Evolutionary conservation across 2,329 filamentous ascomycete genomes (phyloP).

Genomic region (Trematosphaeria pertusa): DNA sequence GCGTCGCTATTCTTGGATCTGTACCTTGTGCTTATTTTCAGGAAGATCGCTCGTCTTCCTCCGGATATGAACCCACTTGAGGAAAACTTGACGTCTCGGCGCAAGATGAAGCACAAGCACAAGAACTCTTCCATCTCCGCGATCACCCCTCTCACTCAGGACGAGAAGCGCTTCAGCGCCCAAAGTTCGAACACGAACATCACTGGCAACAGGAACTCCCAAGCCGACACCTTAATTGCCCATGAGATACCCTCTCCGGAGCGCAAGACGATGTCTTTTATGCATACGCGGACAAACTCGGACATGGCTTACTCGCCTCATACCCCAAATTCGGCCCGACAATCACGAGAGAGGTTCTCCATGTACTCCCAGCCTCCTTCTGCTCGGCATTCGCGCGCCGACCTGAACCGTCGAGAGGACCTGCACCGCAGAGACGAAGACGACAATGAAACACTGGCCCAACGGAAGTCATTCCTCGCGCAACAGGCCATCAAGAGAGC

Average conservation of each 20-base stretch:
- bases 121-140: slow-evolving; percentile 65
- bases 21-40: slow-evolving; percentile 80
- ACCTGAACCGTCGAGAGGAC: slow-evolving; percentile 44
- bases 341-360: slow-evolving; percentile 59
- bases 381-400: slow-evolving; percentile 45
- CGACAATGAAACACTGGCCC: slow-evolving; percentile 39
- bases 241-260: slow-evolving; percentile 39
- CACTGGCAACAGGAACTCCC: slow-evolving; percentile 42
- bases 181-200: slow-evolving; percentile 54
- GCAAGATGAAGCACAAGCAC: slow-evolving; percentile 71
- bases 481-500: slow-evolving; percentile 43
- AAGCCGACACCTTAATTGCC: slow-evolving; percentile 36
- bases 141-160: slow-evolving; percentile 50
- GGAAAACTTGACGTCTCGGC: slow-evolving; percentile 77
- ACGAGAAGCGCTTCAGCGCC: slow-evolving; percentile 67
- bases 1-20: slow-evolving; percentile 73
- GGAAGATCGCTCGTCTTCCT: slow-evolving; percentile 79
- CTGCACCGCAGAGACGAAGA: slow-evolving; percentile 32
- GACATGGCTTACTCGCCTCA: slow-evolving; percentile 61
- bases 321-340: slow-evolving; percentile 59
- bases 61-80: slow-evolving; percentile 97
- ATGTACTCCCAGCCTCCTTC: slow-evolving; percentile 50
- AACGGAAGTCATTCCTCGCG: slow-evolving; percentile 42
- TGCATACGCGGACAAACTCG: slow-evolving; percentile 76
- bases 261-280: slow-evolving; percentile 72